Percentiles rank a stretch among this genome's conserved stretches.
Conservation (phyloP, 1,284 basidiomycete species). For the Heterobasidion irregulare region DNA sequence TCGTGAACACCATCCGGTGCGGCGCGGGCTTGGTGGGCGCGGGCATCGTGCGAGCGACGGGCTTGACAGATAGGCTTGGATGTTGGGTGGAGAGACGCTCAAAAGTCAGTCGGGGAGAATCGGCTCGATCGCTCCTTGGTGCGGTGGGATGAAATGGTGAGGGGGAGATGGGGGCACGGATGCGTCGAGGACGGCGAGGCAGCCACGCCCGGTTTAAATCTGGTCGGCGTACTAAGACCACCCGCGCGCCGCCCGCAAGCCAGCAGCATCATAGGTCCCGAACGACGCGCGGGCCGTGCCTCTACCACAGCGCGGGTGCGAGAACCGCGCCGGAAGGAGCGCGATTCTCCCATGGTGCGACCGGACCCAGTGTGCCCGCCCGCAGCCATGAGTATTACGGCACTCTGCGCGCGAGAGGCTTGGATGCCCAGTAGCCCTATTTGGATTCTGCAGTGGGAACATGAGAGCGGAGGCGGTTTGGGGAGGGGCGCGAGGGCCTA, state of each 20-base stretch:
- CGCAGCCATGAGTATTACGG: background rate
- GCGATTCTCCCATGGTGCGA: slow-evolving; percentile 6
- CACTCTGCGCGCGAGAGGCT: no score
- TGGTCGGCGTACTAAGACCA: no score
- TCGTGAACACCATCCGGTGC: slow-evolving; percentile 32
- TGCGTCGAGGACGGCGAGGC: background rate
- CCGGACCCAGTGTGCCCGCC: background rate
- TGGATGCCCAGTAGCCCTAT: no score
- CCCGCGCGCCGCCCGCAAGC: no score
- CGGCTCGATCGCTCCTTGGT: background rate
- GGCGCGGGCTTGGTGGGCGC: slow-evolving; percentile 27
- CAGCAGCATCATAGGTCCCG: no score
- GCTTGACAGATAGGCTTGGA: slow-evolving; percentile 1
- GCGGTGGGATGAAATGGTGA: background rate
- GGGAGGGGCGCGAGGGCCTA: no score
- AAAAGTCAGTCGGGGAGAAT: background rate
- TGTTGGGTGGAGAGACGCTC: background rate
- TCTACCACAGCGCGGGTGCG: background rate
- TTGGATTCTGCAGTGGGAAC: no score
- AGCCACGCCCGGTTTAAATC: no score
- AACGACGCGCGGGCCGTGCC: no score
- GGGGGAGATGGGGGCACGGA: background rate
- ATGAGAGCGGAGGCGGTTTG: no score
- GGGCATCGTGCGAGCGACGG: slow-evolving; percentile 12
- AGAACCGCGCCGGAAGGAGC: background rate